Evolutionary conservation across 2,329 filamentous ascomycete genomes (phyloP), one percentile per base, ranked within the genome.

Genomic region (Apiospora arundinis): DNA sequence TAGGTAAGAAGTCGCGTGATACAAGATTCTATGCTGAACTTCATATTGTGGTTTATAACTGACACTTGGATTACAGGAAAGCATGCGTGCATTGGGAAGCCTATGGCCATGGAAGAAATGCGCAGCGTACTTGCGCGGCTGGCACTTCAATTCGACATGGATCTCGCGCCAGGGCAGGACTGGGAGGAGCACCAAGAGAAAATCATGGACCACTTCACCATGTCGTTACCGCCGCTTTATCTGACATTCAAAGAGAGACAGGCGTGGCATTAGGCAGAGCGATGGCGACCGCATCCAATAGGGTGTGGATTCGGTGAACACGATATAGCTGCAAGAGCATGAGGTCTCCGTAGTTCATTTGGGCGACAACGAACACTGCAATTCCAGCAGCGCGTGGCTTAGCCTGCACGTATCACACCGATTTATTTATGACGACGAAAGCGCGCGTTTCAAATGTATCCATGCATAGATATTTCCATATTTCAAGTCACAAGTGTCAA

Each of bases 51-150:
- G 28, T 4, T 16, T 21, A 18, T 14, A 40, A 63, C 56, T 40
- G 18, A 63, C 56, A n/a, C 16, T 23, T 23, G 0, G 4, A 37
- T n/a, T 3, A 28, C 21, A 72, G 71, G 71, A 7, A 72, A 72
- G 63, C 71, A 72, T 46, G 71, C 65, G 7, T 72, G 71, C 25
- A 69, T 72, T 40, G 71, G 71, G 4, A 72, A 70, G n/a, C 63
- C 71, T 6, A 66, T 72, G 48, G 71, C 71, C 5, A 42, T 72
- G 68, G 60, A 68, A 4, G 71, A 72, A 37, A 18, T 72, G 68
- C 69, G 71, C 25, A 72, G 71, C 49, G 48, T 72, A 32, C n/a
- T 72, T 42, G 68, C 66, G 37, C 69, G 71, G 23, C 42, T 70
- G 14, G 68, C 65, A 1, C 46, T 72, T 23, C 42, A 32, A 16